These are phyloP conservation scores for Botrytis paeoniae DNA, from an alignment of 2,329 filamentous ascomycete genomes.

Conservation along the genomic window DNA sequence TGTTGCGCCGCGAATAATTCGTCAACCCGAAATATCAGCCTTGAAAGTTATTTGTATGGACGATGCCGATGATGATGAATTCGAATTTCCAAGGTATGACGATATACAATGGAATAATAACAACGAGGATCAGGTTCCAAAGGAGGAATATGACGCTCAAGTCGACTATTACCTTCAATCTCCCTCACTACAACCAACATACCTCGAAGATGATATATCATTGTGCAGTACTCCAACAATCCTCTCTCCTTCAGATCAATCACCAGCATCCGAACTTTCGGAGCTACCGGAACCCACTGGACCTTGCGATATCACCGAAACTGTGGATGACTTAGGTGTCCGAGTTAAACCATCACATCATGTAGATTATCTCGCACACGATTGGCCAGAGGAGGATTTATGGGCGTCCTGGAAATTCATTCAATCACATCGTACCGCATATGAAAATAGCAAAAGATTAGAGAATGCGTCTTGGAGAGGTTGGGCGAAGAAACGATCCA, in stretches of 20 bases:
- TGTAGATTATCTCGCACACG: slow-evolving; percentile 90
- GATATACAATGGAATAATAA: slow-evolving; percentile 21
- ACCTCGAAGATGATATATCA: slow-evolving; percentile 44
- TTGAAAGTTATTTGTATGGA: slow-evolving; percentile 42
- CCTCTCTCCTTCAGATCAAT: slow-evolving; percentile 42
- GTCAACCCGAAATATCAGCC: slow-evolving; percentile 11
- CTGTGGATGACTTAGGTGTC: slow-evolving; percentile 52
- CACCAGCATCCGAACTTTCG: slow-evolving; percentile 40
- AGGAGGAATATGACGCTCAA: slow-evolving; percentile 35
- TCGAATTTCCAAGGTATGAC: slow-evolving; percentile 45
- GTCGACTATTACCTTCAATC: slow-evolving; percentile 48
- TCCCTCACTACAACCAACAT: slow-evolving; percentile 55
- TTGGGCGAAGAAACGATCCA: slow-evolving; percentile 91
- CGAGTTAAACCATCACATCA: slow-evolving; percentile 68
- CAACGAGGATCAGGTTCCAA: slow-evolving; percentile 9
- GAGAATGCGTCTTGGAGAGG: slow-evolving; percentile 98
- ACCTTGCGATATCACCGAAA: slow-evolving; percentile 15
- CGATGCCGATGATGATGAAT: slow-evolving; percentile 77
- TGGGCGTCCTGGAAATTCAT: slow-evolving; percentile 98
- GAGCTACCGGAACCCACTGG: neutral
- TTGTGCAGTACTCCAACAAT: slow-evolving; percentile 60
- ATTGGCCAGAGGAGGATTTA: slow-evolving; percentile 96
- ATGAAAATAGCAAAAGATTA: slow-evolving; percentile 75
- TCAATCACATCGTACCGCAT: slow-evolving; percentile 72
- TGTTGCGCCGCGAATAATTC: slow-evolving; percentile 13